A percentile compares a stretch with the other conserved stretches of the same genome.
phyloP scores from a whole-genome alignment of 202 grass and related monocot genomes.

The Panicum virgatum region DNA sequence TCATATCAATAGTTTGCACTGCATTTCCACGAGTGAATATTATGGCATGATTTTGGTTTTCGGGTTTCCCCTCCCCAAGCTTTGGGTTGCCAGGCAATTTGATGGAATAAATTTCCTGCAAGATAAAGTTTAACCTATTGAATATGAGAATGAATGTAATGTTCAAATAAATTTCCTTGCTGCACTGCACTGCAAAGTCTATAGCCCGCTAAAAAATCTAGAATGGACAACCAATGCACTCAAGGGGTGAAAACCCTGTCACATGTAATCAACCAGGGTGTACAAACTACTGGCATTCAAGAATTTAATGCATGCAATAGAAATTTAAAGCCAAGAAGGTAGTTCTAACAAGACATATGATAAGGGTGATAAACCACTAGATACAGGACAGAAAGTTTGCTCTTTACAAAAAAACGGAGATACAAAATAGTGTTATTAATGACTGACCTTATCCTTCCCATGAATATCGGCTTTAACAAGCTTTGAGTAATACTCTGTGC shows the following conservation, averaged over 20 bases:
- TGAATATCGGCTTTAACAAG: conserved; percentile 96
- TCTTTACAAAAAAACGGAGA: neutral
- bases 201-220: neutral
- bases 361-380: neutral
- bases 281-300: neutral
- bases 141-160: conserved; percentile 13
- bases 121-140: conserved; percentile 14
- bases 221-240: conserved; percentile 1
- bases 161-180: conserved; percentile 8
- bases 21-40: conserved; percentile 95
- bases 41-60: conserved; percentile 98
- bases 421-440: neutral
- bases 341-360: neutral
- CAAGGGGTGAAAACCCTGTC: conserved; percentile 14
- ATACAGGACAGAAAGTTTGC: conserved; percentile 13
- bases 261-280: neutral
- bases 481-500: conserved; percentile 81
- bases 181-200: neutral
- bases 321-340: conserved; percentile 12
- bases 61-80: conserved; percentile 87
- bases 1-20: conserved; percentile 97
- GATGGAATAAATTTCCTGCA: conserved; percentile 88
- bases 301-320: neutral
- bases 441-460: conserved; percentile 81
- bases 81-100: conserved; percentile 93